Base-by-base conservation (phyloP, 768 basidiomycete species). In the Favolaschia claudopus region DNA sequence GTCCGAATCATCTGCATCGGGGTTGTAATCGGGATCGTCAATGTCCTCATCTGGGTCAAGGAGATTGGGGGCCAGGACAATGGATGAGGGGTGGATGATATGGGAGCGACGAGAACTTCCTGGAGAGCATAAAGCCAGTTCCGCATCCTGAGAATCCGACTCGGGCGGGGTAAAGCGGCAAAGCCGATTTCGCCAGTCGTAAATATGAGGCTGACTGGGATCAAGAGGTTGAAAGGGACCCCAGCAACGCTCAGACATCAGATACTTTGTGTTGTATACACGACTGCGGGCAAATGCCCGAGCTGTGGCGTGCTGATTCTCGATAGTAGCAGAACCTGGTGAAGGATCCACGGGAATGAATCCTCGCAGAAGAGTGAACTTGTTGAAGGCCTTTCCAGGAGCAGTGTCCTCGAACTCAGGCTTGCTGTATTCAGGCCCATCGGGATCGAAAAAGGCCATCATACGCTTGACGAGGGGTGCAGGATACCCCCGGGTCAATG, bases 331-430 rank as follows among this genome's bases (percentile, higher is more conserved):
- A 22, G 49, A 39, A 19, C 19, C 34, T 17, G 40, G 43, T 34
- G 28, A 24, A 2, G 67, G 56, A 44, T 70, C 52, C 20, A 38
- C 7, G 4, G 78, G 69, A 15, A 73, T 72, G 46, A 82, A 81
- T 14, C 83, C 83, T 3, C 77, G 78, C 39, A 74, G 70, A 24
- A 81, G 80, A 3, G 82, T 62, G 43, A 85, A 74, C 42, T 74
- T 77, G 46, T 77, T 72, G 48, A 83, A 80, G 8, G 74, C 63
- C 17, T 76, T 71, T 15, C 73, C 74, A 27, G 74, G 68, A 7
- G 69, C 65, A 8, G 76, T 67, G n/a, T 59, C 64, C 13, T 67
- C 67, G 58, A 70, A 72, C 7, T 56, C 49, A 3, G 72, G 66
- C 37, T 61, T 38, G 36, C 53, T 55, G 31, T 38, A 62, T 4